Base-by-base conservation (phyloP, 805 yeast species). In the Candida incommunis region DNA sequence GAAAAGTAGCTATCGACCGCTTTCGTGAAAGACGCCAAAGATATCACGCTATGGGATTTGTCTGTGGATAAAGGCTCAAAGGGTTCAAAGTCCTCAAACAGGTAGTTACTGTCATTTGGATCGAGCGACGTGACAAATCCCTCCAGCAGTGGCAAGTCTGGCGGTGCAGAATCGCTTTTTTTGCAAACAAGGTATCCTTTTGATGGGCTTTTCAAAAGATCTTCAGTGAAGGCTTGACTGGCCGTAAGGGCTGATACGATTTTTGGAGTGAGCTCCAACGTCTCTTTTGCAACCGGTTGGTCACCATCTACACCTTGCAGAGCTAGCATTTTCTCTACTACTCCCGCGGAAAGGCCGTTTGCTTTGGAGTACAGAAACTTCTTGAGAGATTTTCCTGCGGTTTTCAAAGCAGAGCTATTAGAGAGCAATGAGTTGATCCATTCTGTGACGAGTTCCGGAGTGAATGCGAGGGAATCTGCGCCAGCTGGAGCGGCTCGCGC, bases 1-100 rank as follows among this genome's bases (percentile, higher is more conserved):
- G 96, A 85, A 58, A 83, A 90, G 57, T 83, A 90, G 35, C 66
- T 68, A 61, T 90, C 98, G 20, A 90, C 70, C 0, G 96, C 80
- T 47, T 74, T 73, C 57, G 86, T 88, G 60, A 86, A 90, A 11
- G 37, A 13, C 4, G 37, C 1, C 52, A 51, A 7, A 63, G 60
- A 9, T 60, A 67, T 43, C 71, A 31, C n/a, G 62, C 45, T 20
- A 20, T 16, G 34, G 23, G 18, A 31, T 25, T 26, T 43, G 51
- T 13, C 57, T 54, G 11, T 31, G 37, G 37, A 16, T 31, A 31
- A 18, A 2, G 87, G 86, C 41, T 62, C 52, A 56, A 78, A 81
- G 0, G 90, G 88, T 55, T 78, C 82, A 55, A 79, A 82, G 45
- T 76, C 82, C 42, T 80, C 87, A 51, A 68, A 78, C 1, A 76